A percentile compares a stretch with the other conserved stretches of the same genome.
Evolutionary conservation across 371 early-diverging fungal species (phyloP).

Genomic region (Umbelopsis sp.): DNA sequence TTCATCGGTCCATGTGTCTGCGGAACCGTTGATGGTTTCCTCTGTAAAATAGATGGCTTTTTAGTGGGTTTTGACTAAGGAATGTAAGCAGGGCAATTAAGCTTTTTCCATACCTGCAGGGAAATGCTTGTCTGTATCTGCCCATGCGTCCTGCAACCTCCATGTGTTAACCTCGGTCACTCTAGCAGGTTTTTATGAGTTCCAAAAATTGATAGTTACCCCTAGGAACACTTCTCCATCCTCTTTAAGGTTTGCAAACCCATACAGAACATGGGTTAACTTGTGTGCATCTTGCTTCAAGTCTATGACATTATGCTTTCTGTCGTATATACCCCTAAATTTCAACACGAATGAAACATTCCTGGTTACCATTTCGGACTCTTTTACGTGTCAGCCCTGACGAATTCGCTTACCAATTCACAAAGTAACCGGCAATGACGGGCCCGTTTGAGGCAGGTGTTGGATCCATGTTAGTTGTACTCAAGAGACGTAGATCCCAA

Average conservation of each 20-base stretch:
- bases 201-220: conserved; percentile 30
- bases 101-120: conserved; percentile 28
- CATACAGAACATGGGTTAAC: conserved; percentile 85
- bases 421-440: conserved; percentile 41
- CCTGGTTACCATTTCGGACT: neutral
- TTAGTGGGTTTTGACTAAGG: neutral
- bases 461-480: conserved; percentile 18
- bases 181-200: neutral
- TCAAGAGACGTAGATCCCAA: neutral
- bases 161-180: neutral
- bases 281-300: conserved; percentile 60
- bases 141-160: conserved; percentile 42
- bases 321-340: conserved; percentile 74
- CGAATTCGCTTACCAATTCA: conserved; percentile 29
- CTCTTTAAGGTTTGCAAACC: conserved; percentile 81
- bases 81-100: neutral
- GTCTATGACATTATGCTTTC: conserved; percentile 68
- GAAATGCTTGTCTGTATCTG: conserved; percentile 46
- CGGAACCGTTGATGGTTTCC: conserved; percentile 52
- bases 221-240: conserved; percentile 68
- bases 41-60: conserved; percentile 20
- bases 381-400: neutral
- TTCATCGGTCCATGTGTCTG: conserved; percentile 63
- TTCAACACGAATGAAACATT: neutral
- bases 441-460: conserved; percentile 37